Conservation (phyloP, 148 eudicot genomes). For the Salicornia ramosissima region DNA sequence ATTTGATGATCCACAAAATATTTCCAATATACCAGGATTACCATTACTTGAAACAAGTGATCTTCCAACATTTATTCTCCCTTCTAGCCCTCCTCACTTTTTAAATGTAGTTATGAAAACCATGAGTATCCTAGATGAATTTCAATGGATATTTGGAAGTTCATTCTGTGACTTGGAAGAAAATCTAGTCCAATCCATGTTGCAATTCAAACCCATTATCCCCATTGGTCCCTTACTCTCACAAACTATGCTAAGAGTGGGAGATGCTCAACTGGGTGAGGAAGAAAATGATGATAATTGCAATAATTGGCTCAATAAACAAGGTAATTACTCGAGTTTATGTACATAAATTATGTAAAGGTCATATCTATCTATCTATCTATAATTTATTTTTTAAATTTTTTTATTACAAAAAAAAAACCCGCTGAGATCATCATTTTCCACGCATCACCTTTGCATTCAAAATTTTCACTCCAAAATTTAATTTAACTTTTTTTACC, state of each 20-base stretch:
- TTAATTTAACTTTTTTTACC: too few species aligned
- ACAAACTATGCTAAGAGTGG: constrained; percentile 8
- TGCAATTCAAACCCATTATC: constrained; percentile 24
- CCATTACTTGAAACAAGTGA: constrained; percentile 29
- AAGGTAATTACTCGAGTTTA: too few species aligned
- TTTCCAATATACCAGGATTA: constrained; percentile 21
- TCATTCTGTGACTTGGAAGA: constrained; percentile 30
- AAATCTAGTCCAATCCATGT: constrained; percentile 19
- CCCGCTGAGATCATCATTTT: too few species aligned
- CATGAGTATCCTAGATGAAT: constrained; percentile 19
- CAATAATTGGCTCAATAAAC: constrained; percentile 32
- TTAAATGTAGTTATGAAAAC: constrained; percentile 19
- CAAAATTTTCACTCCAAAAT: too few species aligned
- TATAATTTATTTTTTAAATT: too few species aligned
- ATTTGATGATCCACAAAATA: constrained; percentile 13
- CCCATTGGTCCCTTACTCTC: constrained; percentile 36
- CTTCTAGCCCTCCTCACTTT: constrained; percentile 32
- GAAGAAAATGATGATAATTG: constrained; percentile 22
- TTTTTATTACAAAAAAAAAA: too few species aligned
- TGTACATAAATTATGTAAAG: too few species aligned
- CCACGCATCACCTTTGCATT: too few species aligned
- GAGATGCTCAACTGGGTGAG: neutral
- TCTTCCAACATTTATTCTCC: constrained; percentile 43
- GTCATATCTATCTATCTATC: too few species aligned
- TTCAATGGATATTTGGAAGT: constrained; percentile 34